A percentile compares a stretch with the other conserved stretches of the same genome.
These are phyloP conservation scores for Friedmanniomyces simplex DNA, from an alignment of 495 filamentous ascomycete genomes.

Conservation along the genomic window DNA sequence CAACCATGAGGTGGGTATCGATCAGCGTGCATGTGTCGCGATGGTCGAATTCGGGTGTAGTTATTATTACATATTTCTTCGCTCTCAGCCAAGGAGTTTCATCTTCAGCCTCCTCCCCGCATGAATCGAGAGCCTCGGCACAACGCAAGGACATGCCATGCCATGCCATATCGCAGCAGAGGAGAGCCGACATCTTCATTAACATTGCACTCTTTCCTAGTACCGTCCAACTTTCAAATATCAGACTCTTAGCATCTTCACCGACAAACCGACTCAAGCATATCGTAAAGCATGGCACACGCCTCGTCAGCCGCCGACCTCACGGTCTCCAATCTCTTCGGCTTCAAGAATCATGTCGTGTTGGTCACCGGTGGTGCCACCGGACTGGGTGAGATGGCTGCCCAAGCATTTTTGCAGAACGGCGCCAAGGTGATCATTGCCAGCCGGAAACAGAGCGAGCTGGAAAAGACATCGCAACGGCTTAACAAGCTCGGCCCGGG, in stretches of 20 bases:
- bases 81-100: no score
- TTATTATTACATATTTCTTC: no score
- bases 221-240: no score
- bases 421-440: constrained; percentile 29
- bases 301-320: constrained; percentile 21
- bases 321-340: constrained; percentile 25
- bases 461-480: constrained; percentile 25
- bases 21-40: no score
- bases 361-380: constrained; percentile 31
- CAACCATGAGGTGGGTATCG: no score
- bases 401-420: constrained; percentile 32
- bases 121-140: no score
- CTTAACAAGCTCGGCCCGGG: constrained; percentile 30
- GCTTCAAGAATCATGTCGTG: constrained; percentile 27
- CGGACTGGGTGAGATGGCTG: constrained; percentile 33
- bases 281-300: constrained; percentile 11
- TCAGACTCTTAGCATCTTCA: no score
- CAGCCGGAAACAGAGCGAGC: constrained; percentile 31
- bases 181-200: no score
- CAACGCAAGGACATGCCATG: no score
- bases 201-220: no score
- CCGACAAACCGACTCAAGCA: background rate
- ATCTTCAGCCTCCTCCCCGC: background rate
- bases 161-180: background rate
- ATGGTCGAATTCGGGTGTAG: no score